phyloP scores from a whole-genome alignment of 2,329 filamentous ascomycete species.

The Thelonectria discophora region DNA sequence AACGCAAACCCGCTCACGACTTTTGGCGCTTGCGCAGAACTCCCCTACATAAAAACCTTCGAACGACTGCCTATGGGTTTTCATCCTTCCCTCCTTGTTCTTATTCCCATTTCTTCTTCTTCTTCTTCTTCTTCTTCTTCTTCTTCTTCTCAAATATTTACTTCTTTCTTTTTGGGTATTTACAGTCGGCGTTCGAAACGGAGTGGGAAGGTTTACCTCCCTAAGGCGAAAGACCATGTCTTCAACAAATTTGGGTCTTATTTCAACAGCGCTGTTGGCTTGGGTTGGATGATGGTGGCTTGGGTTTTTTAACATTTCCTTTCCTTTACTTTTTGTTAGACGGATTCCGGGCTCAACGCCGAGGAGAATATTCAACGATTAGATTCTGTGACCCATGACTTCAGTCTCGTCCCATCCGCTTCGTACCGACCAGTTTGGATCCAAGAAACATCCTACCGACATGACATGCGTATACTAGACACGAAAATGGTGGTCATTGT shows the following conservation, averaged over 20 bases:
- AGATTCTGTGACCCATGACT: conserved; percentile 4
- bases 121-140: neutral
- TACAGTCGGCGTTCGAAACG: conserved; percentile 15
- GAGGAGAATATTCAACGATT: conserved; percentile 32
- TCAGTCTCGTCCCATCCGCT: neutral
- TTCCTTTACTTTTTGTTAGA: conserved; percentile 31
- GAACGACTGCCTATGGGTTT: neutral
- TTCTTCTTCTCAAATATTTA: no score
- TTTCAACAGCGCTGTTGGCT: conserved; percentile 25
- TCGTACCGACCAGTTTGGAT: neutral
- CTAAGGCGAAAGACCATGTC: conserved; percentile 39
- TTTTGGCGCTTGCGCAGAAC: neutral
- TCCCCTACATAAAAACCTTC: neutral
- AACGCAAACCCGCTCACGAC: neutral
- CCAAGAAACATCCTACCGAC: no score
- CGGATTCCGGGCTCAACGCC: conserved; percentile 45
- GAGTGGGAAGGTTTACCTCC: conserved; percentile 16
- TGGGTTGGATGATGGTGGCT: conserved; percentile 13
- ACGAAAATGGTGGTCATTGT: neutral
- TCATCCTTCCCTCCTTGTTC: neutral
- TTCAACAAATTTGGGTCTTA: conserved; percentile 46
- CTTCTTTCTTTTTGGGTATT: conserved; percentile 5
- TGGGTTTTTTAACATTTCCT: conserved; percentile 15
- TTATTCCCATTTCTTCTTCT: no score
- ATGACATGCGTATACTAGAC: no score